Base-by-base conservation (phyloP, 441 rosid species). In the Populus hybrid region DNA sequence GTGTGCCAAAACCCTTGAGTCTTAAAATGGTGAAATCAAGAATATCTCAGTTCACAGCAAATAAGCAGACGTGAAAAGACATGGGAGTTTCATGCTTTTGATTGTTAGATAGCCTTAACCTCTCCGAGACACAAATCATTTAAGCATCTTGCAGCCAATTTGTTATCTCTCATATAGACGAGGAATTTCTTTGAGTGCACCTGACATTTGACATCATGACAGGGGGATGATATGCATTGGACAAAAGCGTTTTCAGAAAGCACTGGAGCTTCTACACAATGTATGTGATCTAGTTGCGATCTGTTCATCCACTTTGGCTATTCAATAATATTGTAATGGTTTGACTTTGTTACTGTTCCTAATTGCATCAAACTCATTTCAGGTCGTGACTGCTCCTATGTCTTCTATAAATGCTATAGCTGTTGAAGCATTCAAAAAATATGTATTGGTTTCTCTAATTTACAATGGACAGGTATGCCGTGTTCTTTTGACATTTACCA, bases 211-310 rank as follows among this genome's bases (percentile, higher is more conserved):
- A 72, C 77, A 36, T 79, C 50, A n/a, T 82, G 81, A 72, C 84
- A 96, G 99, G 83, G 99, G 99, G 77, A 96, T 94, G 96, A 86
- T 93, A 81, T 92, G 97, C 88, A 89, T 93, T 68, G 99, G 99
- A 35, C 92, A 71, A 79, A 96, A 96, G 83, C 81, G 40, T 50
- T 96, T 94, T 76, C 88, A 78, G 85, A 94, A 94, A 83, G 98
- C 98, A 74, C 82, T 90, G 86, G 98, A 96, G 95, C 98, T 96
- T 85, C 86, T 96, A 61, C 98, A 88, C 83, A 94, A 90, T 83
- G 98, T 94, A 24, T 35, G 88, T 68, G 63, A 61, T 78, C 31
- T 69, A 26, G 73, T 63, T 53, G 26, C 9, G 8, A 38, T 80
- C 66, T 78, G 38, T 76, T 68, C 76, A 67, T 79, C n/a, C 68